Conservation (phyloP, 1,284 basidiomycete genomes). For the Prillingera fragicola region DNA sequence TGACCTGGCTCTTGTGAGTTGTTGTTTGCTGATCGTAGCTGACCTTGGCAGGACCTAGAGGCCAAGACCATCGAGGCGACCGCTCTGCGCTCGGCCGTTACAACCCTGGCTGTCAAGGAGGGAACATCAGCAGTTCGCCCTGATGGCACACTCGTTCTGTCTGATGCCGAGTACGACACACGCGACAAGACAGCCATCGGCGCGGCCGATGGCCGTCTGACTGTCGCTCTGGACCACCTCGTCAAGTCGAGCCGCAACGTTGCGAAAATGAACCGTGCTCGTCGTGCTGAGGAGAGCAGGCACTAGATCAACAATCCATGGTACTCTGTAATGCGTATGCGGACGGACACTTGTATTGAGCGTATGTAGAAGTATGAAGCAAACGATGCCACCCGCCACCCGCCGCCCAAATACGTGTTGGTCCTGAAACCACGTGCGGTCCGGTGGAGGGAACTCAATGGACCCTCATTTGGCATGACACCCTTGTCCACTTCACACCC, state of each 20-base stretch:
- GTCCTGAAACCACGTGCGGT: too few species aligned
- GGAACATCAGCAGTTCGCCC: conserved; percentile 15
- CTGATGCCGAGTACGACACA: conserved; percentile 9
- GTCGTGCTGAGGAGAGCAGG: not conserved
- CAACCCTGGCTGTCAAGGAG: conserved; percentile 7
- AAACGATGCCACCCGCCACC: too few species aligned
- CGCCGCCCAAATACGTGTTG: too few species aligned
- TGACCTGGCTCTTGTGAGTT: conserved; percentile 33
- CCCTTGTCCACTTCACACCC: too few species aligned
- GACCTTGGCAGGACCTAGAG: conserved; percentile 23
- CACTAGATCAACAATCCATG: too few species aligned
- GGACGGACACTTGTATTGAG: too few species aligned
- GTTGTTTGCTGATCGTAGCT: not conserved
- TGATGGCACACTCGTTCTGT: conserved; percentile 19
- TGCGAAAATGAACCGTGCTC: conserved; percentile 18
- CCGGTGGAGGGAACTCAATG: too few species aligned
- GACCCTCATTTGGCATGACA: too few species aligned
- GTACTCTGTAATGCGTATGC: too few species aligned
- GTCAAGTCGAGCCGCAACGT: conserved; percentile 16
- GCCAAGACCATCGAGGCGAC: conserved; percentile 26
- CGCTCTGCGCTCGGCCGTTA: conserved; percentile 25
- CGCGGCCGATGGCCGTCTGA: conserved; percentile 4
- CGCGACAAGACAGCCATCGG: conserved; percentile 7
- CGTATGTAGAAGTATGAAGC: too few species aligned
- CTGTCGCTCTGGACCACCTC: conserved; percentile 14